Evolutionary conservation across 2,329 filamentous ascomycete genomes (phyloP), one percentile per base, ranked within the genome.

Genomic region (Teratosphaeria viscida): DNA sequence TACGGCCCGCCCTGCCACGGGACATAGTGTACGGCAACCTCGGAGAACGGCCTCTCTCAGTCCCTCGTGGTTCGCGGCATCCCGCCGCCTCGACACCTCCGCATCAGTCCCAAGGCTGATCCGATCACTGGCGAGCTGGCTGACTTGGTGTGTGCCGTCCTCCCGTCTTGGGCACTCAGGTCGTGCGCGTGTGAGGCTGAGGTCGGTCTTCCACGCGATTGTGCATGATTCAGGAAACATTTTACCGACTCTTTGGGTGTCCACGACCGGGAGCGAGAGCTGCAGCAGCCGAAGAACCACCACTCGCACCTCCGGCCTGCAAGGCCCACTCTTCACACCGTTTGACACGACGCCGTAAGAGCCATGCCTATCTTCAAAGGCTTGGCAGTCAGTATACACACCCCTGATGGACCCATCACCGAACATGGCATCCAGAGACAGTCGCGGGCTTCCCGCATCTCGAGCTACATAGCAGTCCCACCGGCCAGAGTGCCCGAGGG

Each of bases 281-380:
- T 49, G 43, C 43, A 19, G 43, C 16, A 49, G 5, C n/a, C 43
- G 19, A 10, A 23, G 23, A 49, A 49, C n/a, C 43, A 49, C 43
- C 5, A 49, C 16, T 19, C 3, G n/a, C 43, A 49, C 16, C n/a
- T 23, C 43, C 16, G 43, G 43, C 54, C 54, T 43, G 29, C 54
- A 19, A 16, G 29, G 23, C 43, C 43, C n/a, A 5, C 43, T 23
- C n/a, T 49, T n/a, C 16, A 49, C 55, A 49, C 55, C 26, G 26
- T 19, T 43, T 39, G 26, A 26, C 56, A 10, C 43, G 47, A 52
- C 66, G 66, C 68, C 68, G 66, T 67, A 72, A 65, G 67, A 49
- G 43, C 43, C 43, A 89, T 89, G 94, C 94, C 94, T 79, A 97
- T 92, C 85, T 99, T 97, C 81, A 95, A 97, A 81, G 94, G 94